phyloP scores from a whole-genome alignment of 306 rosid species.

The Acacia acuminata region DNA sequence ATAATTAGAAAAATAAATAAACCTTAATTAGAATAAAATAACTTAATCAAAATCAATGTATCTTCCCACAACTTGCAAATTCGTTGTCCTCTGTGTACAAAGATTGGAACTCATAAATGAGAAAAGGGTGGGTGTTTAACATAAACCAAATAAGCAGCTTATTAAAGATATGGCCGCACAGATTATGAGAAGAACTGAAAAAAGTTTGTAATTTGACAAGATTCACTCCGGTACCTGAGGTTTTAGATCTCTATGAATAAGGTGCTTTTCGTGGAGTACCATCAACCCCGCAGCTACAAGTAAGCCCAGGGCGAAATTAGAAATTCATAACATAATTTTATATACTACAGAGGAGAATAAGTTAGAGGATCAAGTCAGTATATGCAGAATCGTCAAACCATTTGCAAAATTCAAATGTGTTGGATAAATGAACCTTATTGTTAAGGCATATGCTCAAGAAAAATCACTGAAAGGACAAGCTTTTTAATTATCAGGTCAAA shows the following conservation, averaged over 20 bases:
- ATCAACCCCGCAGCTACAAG: slow-evolving; percentile 79
- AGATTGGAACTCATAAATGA: neutral
- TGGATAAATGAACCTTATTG: neutral
- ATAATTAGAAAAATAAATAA: neutral
- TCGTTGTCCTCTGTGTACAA: neutral
- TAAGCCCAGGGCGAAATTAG: slow-evolving; percentile 32
- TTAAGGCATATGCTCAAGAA: neutral
- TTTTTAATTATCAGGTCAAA: neutral
- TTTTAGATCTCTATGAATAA: slow-evolving; percentile 95
- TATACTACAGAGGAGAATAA: slow-evolving; percentile 6
- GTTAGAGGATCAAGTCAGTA: slow-evolving; percentile 4
- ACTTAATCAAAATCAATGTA: neutral
- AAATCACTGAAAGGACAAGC: neutral
- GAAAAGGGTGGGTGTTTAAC: neutral
- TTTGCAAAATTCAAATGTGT: neutral
- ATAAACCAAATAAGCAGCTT: neutral
- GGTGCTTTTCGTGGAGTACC: slow-evolving; percentile 87
- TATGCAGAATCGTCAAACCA: slow-evolving; percentile 26
- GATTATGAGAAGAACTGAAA: neutral
- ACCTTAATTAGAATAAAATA: neutral
- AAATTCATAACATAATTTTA: neutral
- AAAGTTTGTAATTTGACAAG: slow-evolving; percentile 14
- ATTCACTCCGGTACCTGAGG: slow-evolving; percentile 69
- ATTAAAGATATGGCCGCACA: neutral
- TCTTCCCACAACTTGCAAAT: neutral